These are phyloP conservation scores for Aspergillus awamori DNA, from an alignment of 2,329 filamentous ascomycete genomes.

Conservation along the genomic window DNA sequence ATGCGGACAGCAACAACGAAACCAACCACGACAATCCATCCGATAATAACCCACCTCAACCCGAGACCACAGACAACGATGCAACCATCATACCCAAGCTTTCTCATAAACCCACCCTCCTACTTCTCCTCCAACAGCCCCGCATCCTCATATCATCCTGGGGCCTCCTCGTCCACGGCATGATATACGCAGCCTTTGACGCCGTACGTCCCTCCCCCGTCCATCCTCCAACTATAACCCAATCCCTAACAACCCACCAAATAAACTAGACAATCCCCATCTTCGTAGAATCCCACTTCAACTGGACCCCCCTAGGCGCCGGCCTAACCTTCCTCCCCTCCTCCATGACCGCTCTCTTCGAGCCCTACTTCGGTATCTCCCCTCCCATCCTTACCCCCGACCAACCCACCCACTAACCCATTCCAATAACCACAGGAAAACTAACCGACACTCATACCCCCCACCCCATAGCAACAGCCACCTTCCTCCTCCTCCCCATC, in stretches of 20 bases:
- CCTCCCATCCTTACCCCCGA: not conserved
- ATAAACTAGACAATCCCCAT: conserved; percentile 49
- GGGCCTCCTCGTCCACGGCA: conserved; percentile 54
- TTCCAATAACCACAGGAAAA: conserved; percentile 42
- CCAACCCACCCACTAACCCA: conserved; percentile 10
- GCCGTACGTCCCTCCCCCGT: conserved; percentile 27
- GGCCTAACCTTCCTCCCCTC: conserved; percentile 62
- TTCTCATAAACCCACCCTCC: conserved; percentile 5
- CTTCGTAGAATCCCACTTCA: conserved; percentile 57
- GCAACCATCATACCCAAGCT: not conserved
- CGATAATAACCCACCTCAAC: not conserved
- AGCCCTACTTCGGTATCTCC: conserved; percentile 56
- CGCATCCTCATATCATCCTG: conserved; percentile 61
- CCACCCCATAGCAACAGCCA: conserved; percentile 59
- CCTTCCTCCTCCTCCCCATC: conserved; percentile 61
- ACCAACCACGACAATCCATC: not conserved
- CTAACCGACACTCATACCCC: conserved; percentile 62
- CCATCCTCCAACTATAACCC: conserved; percentile 13
- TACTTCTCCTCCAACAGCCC: conserved; percentile 39
- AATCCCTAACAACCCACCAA: not conserved
- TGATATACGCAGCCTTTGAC: conserved; percentile 58
- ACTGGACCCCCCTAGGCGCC: conserved; percentile 59
- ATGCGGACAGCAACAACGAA: conserved; percentile 40
- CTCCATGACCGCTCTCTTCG: conserved; percentile 63
- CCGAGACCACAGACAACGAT: not conserved